Conservation (phyloP, 306 rosid species). For the Gynostemma pentaphyllum region DNA sequence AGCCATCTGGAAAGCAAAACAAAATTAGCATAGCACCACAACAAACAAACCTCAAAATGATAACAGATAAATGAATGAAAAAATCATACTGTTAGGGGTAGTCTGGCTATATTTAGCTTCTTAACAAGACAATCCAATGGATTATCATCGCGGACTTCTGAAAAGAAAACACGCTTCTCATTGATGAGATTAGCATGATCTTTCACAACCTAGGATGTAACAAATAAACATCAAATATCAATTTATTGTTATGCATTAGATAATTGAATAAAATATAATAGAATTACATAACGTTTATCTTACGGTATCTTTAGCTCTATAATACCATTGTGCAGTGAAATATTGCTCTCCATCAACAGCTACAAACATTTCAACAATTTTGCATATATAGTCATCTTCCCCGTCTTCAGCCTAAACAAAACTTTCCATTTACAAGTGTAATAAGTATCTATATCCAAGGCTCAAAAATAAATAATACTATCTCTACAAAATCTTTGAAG, state of each 20-base stretch:
- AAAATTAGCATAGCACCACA: not conserved
- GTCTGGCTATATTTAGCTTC: conserved; percentile 25
- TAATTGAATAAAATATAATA: not conserved
- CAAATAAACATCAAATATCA: not conserved
- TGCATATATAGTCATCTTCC: conserved; percentile 31
- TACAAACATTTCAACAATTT: conserved; percentile 65
- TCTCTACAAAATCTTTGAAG: not conserved
- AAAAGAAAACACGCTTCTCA: conserved; percentile 52
- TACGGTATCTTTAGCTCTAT: conserved; percentile 69
- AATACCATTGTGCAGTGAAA: conserved; percentile 78
- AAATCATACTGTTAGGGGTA: conserved; percentile 30
- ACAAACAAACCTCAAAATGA: not conserved
- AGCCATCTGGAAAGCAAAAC: conserved; percentile 23
- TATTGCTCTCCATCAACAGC: conserved; percentile 31
- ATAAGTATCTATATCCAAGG: not conserved
- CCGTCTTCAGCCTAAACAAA: conserved; percentile 45
- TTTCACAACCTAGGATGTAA: conserved; percentile 35
- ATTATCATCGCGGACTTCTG: conserved; percentile 57
- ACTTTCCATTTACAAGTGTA: not conserved
- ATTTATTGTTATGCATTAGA: not conserved
- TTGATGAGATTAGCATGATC: conserved; percentile 33
- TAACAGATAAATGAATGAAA: not conserved
- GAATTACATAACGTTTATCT: conserved; percentile 7
- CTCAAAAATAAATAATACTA: no score
- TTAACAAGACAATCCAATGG: conserved; percentile 52